A percentile compares a stretch with the other conserved stretches of the same genome.
phyloP scores from a whole-genome alignment of 2,329 filamentous ascomycete species.

The Penicillium sp. region DNA sequence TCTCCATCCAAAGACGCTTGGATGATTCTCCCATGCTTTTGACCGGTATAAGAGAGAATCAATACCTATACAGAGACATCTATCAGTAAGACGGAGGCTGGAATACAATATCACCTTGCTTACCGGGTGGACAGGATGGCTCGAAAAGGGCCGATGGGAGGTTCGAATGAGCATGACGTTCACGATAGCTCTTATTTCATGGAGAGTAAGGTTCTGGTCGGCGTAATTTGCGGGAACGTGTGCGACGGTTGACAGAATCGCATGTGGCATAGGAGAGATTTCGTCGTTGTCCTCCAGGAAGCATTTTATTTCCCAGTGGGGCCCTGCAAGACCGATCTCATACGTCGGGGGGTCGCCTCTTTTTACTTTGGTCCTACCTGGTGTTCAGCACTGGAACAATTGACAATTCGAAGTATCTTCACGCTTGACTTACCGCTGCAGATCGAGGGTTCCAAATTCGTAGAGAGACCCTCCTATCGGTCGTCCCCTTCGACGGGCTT shows the following conservation, averaged over 20 bases:
- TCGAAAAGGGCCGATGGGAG: neutral
- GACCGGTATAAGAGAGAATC: conserved; percentile 7
- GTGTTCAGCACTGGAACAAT: neutral
- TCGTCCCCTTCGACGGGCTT: neutral
- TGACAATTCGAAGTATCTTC: no score
- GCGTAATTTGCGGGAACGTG: conserved; percentile 2
- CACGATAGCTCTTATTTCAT: conserved; percentile 5
- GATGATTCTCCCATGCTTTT: conserved; percentile 10
- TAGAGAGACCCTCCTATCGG: neutral
- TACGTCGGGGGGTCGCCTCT: neutral
- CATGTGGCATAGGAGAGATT: conserved; percentile 4
- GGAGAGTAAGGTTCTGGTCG: conserved; percentile 1
- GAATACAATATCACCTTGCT: no score
- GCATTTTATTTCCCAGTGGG: neutral
- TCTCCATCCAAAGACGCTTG: conserved; percentile 3
- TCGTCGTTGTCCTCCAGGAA: neutral
- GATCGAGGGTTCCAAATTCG: no score
- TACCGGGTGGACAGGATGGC: conserved; percentile 2
- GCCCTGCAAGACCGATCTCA: neutral
- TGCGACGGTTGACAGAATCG: conserved; percentile 2
- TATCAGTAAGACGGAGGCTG: neutral
- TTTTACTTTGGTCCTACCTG: neutral
- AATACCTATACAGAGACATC: conserved; percentile 1
- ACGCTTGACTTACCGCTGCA: no score
- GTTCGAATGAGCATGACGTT: conserved; percentile 1